Base-by-base conservation (phyloP, 257 asterid species). In the Nicotiana tabacum region DNA sequence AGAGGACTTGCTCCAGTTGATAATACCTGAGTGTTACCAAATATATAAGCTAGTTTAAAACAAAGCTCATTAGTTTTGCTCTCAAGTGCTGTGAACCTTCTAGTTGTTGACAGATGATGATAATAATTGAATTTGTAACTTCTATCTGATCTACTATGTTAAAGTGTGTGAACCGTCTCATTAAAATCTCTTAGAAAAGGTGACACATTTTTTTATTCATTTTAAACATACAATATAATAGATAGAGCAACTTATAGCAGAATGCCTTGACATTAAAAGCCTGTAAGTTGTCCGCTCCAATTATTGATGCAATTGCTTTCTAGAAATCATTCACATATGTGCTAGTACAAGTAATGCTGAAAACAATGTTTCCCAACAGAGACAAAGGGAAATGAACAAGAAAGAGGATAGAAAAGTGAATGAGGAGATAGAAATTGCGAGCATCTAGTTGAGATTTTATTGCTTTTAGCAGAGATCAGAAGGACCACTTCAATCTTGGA, bases 401-500 rank as follows among this genome's bases (percentile, higher is more conserved):
- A 27, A 24, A 48, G 43, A 13, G 58, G 16, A 2, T 21, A 57
- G n/a, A 46, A 39, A 60, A 61, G 39, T 35, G 43, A 79, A n/a
- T 10, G 61, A 79, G 51, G 82, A 78, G 58, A 37, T 58, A 37
- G 57, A 78, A 78, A 21, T 60, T 39, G 15, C 60, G 11, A 72
- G 60, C 56, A 78, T 78, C 55, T 37, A 15, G 29, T 66, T 43
- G 3, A 6, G n/a, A 32, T 32, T 60, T 60, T 39, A 16, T 35
- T 21, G 8, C 33, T 78, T 37, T 39, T 24, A 9, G 65, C 66
- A 35, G 6, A 60, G 82, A 78, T 55, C 16, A 30, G 3, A 77
- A 51, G 81, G 81, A 77, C 81, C 81, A 77, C 81, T 17, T 53
- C 48, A 7, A 15, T 18, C 65, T 33, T 77, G 66, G 66, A 77